These are phyloP conservation scores for Mycosphaerella arachidis DNA, from an alignment of 2,329 filamentous ascomycete species.

Conservation along the genomic window DNA sequence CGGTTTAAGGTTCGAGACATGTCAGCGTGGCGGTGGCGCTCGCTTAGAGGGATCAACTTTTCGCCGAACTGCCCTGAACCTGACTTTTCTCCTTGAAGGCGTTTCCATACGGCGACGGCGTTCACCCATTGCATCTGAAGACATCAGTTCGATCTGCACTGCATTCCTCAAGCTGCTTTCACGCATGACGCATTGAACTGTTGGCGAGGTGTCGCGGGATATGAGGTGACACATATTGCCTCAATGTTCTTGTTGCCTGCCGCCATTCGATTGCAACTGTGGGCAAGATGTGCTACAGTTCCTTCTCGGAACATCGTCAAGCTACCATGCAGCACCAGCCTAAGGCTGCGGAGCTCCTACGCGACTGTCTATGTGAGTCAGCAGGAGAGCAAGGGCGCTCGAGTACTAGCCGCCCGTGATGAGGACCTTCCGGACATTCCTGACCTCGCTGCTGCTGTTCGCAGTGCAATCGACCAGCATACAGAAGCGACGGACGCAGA, in stretches of 20 bases:
- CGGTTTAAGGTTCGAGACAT: too few species aligned
- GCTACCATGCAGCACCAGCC: neutral
- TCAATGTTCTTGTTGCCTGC: conserved; percentile 10
- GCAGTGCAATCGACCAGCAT: neutral
- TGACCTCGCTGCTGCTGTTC: neutral
- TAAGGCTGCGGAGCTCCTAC: neutral
- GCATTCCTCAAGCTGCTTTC: too few species aligned
- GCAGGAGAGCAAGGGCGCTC: neutral
- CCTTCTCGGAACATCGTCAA: neutral
- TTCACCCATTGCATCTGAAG: too few species aligned
- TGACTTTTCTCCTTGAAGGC: too few species aligned
- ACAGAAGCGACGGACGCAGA: neutral
- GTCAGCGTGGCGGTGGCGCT: too few species aligned
- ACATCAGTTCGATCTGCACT: too few species aligned
- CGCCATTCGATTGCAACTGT: conserved; percentile 7
- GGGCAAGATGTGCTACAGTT: neutral
- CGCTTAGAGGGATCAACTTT: too few species aligned
- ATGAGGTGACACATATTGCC: neutral
- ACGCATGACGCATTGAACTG: too few species aligned
- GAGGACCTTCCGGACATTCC: neutral
- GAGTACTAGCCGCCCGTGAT: neutral
- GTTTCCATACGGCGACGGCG: too few species aligned
- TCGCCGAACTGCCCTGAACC: too few species aligned
- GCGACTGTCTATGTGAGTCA: neutral
- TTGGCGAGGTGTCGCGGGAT: neutral